Base-by-base conservation (phyloP, 441 rosid genomes). In the Brassica balearica region DNA sequence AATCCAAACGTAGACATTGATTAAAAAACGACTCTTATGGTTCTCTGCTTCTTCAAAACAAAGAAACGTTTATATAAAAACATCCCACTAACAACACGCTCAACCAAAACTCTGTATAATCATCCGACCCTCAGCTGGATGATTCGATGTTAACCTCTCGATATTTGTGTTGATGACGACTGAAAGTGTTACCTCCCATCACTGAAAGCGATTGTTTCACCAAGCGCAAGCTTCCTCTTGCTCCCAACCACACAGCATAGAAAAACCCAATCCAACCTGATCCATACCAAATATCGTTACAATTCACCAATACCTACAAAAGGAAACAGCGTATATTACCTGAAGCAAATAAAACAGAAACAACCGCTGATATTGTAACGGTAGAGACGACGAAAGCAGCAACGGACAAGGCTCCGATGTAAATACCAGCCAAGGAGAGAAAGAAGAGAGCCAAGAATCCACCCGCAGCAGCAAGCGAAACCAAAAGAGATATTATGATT, bases 261-360 rank as follows among this genome's bases (percentile, higher is more conserved):
- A 95, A 86, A 82, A 95, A 92, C 72, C 93, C 95, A 46, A 91
- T 78, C 99, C 99, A 93, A 80, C 98, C 99, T 95, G 92, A 74
- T 87, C 88, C 65, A 73, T 48, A 4, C 64, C 74, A 84, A 61
- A 82, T 29, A 29, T 22, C 66, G 34, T 46, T 74, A 38, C 77
- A 38, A 38, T 58, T 22, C 3, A 65, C 70, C 60, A 65, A 19
- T 51, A 73, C 71, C 74, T 36, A 61, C 51, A 43, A 29, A 29
- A 29, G 6, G 34, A 41, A 34, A 12, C 22, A 78, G 65, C 59
- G 73, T n/a, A 46, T 65, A 29, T 7, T 17, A 75, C 98, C 98
- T 84, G 98, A 81, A 65, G 87, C 94, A 5, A 95, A 51, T 14
- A 90, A 25, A 75, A 71, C 88, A 32, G 91, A 94, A 11, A 89